Percentiles rank a stretch among this genome's conserved stretches.
These are phyloP conservation scores for Apiospora aurea DNA, from an alignment of 2,329 filamentous ascomycete genomes.

Conservation along the genomic window DNA sequence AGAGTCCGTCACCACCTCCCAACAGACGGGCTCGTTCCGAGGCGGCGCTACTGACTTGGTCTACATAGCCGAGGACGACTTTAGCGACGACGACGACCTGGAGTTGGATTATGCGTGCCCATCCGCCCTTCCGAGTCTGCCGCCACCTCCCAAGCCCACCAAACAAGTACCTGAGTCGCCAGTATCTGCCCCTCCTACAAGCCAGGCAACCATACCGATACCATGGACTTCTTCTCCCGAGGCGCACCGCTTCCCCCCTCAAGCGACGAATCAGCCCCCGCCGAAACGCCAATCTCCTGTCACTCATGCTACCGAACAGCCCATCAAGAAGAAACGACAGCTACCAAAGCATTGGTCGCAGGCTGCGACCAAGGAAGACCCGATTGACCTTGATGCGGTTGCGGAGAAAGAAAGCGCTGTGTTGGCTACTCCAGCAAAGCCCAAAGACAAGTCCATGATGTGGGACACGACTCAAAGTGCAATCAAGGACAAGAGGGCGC, in stretches of 20 bases:
- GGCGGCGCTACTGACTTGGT: conserved; percentile 49
- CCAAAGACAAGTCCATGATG: conserved; percentile 45
- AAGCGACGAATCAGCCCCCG: conserved; percentile 36
- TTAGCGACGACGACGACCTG: conserved; percentile 82
- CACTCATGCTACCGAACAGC: conserved; percentile 40
- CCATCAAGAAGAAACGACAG: conserved; percentile 65
- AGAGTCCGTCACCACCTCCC: conserved; percentile 36
- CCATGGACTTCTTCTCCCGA: conserved; percentile 77
- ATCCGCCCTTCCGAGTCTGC: conserved; percentile 51
- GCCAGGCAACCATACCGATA: conserved; percentile 46
- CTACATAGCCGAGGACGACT: conserved; percentile 80
- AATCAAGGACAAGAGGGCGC: conserved; percentile 79
- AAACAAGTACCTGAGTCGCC: conserved; percentile 39
- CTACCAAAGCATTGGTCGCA: conserved; percentile 60
- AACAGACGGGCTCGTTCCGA: background rate
- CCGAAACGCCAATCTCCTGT: conserved; percentile 53
- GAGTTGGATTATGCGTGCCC: conserved; percentile 73
- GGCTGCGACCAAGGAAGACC: conserved; percentile 40
- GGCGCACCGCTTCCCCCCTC: conserved; percentile 53
- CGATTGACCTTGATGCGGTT: conserved; percentile 44
- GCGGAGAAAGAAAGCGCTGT: conserved; percentile 32
- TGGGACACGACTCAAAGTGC: conserved; percentile 81
- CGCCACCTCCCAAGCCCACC: conserved; percentile 33
- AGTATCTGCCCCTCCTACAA: conserved; percentile 33
- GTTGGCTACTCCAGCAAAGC: conserved; percentile 44